These are phyloP conservation scores for Apocynum venetum DNA, from an alignment of 257 asterid genomes.

Conservation along the genomic window DNA sequence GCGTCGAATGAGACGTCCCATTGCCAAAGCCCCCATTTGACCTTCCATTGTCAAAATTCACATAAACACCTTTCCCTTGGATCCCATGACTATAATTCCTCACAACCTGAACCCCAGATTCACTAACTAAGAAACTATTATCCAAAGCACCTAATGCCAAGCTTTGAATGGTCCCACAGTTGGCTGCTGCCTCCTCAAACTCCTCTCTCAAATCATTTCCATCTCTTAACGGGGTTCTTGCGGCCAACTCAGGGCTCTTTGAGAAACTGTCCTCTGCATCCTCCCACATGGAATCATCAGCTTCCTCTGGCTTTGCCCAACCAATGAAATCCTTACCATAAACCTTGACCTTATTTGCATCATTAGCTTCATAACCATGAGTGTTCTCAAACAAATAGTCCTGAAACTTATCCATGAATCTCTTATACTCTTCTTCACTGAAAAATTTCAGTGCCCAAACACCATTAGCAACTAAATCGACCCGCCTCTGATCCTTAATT, in stretches of 20 bases:
- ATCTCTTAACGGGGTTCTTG: slow-evolving; percentile 41
- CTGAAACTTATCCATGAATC: slow-evolving; percentile 51
- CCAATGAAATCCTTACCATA: slow-evolving; percentile 91
- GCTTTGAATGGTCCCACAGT: slow-evolving; percentile 75
- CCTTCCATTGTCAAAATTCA: slow-evolving; percentile 56
- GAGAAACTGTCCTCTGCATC: slow-evolving; percentile 57
- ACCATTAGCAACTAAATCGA: slow-evolving; percentile 74
- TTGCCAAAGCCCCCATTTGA: slow-evolving; percentile 32
- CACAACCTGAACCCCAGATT: slow-evolving; percentile 85
- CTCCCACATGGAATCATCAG: slow-evolving; percentile 96
- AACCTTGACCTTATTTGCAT: slow-evolving; percentile 72
- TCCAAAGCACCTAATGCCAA: slow-evolving; percentile 91
- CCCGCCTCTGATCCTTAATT: slow-evolving; percentile 64
- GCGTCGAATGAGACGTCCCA: slow-evolving; percentile 41
- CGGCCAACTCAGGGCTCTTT: slow-evolving; percentile 35
- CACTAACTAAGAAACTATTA: slow-evolving; percentile 83
- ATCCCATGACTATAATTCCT: slow-evolving; percentile 79
- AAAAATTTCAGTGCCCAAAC: slow-evolving; percentile 82
- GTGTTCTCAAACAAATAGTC: slow-evolving; percentile 82
- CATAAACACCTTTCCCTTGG: slow-evolving; percentile 87
- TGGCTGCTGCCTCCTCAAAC: slow-evolving; percentile 70
- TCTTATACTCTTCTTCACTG: slow-evolving; percentile 47
- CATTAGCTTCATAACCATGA: slow-evolving; percentile 73
- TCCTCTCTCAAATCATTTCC: slow-evolving; percentile 69
- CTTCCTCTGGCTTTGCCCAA: slow-evolving; percentile 87